Conservation (phyloP, 2,329 filamentous ascomycete genomes). For the Cadophora gregata region DNA sequence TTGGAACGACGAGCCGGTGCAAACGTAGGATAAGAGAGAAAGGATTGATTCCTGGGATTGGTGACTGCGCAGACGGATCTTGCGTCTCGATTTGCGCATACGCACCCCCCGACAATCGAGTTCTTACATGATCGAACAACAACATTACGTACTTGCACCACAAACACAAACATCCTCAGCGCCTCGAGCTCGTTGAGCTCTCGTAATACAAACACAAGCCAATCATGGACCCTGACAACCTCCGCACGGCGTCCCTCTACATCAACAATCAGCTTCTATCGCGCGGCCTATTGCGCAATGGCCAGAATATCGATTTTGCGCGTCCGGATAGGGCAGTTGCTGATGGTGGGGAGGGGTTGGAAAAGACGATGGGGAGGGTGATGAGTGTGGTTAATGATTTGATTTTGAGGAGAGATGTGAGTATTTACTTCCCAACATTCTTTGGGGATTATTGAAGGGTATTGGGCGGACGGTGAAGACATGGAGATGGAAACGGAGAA, state of each 20-base stretch:
- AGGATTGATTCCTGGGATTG: neutral
- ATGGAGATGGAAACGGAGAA: neutral
- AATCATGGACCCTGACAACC: slow-evolving; percentile 55
- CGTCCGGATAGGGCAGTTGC: slow-evolving; percentile 68
- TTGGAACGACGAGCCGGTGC: neutral
- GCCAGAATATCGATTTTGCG: slow-evolving; percentile 82
- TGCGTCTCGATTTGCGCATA: neutral
- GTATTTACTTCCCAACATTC: slow-evolving; percentile 47
- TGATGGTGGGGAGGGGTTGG: slow-evolving; percentile 61
- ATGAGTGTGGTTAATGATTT: slow-evolving; percentile 95
- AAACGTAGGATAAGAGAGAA: neutral
- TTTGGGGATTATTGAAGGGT: no score
- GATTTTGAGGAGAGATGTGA: slow-evolving; percentile 85
- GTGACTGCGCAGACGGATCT: neutral
- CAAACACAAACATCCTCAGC: neutral
- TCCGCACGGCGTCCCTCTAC: slow-evolving; percentile 71
- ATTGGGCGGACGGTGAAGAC: no score
- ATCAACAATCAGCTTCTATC: slow-evolving; percentile 76
- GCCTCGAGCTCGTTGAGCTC: neutral
- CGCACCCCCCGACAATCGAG: neutral
- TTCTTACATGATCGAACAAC: neutral
- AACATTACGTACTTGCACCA: neutral
- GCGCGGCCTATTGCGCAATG: slow-evolving; percentile 68
- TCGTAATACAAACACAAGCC: neutral
- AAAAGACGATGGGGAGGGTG: slow-evolving; percentile 79